Evolutionary conservation across 805 yeast genomes (phyloP).

Genomic region (Spathaspora girioi): DNA sequence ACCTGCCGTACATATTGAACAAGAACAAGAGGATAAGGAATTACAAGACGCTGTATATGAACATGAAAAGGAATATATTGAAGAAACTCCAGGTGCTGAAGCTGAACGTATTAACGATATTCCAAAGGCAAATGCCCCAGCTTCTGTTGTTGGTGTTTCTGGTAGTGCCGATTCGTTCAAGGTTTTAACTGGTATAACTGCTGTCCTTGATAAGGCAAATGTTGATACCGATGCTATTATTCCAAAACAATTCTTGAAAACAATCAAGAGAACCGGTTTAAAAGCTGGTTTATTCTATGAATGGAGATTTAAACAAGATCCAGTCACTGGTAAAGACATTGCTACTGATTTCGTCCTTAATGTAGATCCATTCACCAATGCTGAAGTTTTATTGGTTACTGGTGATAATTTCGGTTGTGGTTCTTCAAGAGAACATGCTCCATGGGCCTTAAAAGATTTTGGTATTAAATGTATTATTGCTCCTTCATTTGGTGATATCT

Average conservation of each 20-base stretch:
- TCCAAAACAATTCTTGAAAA: constrained; percentile 96
- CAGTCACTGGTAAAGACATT: constrained; percentile 63
- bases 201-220: constrained; percentile 91
- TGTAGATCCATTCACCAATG: constrained; percentile 73
- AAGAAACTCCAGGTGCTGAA: constrained; percentile 49
- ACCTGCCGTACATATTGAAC: constrained; percentile 54
- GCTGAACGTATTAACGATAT: constrained; percentile 62
- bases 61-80: constrained; percentile 63
- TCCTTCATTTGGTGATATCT: constrained; percentile 97
- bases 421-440: constrained; percentile 98
- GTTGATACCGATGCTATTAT: constrained; percentile 98
- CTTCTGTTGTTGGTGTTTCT: constrained; percentile 21
- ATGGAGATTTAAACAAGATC: constrained; percentile 66
- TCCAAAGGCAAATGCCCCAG: constrained; percentile 41
- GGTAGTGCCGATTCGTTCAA: constrained; percentile 71
- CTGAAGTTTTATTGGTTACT: constrained; percentile 82
- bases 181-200: constrained; percentile 80
- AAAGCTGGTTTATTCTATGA: constrained; percentile 87
- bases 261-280: constrained; percentile 96
- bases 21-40: constrained; percentile 44
- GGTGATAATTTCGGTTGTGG: constrained; percentile 99
- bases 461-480: constrained; percentile 96
- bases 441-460: constrained; percentile 98
- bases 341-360: constrained; percentile 91
- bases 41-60: constrained; percentile 69